Conservation (phyloP, 805 yeast genomes). For the Candida krabiensis region DNA sequence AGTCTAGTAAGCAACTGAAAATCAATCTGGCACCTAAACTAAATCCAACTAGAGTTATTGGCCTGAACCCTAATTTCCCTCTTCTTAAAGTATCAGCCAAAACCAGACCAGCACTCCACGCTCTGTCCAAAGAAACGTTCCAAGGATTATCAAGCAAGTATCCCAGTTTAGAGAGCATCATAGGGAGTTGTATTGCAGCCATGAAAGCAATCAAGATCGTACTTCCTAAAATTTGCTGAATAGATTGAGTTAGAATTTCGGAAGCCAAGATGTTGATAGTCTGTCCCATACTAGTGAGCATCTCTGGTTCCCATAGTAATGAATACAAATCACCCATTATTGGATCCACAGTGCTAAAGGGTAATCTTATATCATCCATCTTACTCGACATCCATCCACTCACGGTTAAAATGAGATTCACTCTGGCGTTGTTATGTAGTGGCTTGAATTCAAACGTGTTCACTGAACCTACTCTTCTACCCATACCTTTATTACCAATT, state of each 20-base stretch:
- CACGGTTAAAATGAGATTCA: constrained; percentile 83
- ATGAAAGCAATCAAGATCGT: constrained; percentile 86
- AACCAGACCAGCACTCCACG: constrained; percentile 93
- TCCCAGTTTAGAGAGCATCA: constrained; percentile 85
- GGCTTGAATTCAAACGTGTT: constrained; percentile 93
- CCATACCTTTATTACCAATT: constrained; percentile 85
- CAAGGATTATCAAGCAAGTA: constrained; percentile 94
- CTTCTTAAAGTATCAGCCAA: constrained; percentile 88
- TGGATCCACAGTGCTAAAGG: constrained; percentile 95
- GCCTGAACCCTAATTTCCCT: constrained; percentile 88
- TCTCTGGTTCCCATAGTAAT: constrained; percentile 96
- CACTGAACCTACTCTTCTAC: constrained; percentile 85
- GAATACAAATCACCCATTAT: constrained; percentile 96
- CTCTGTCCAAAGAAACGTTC: constrained; percentile 95
- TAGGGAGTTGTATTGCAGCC: constrained; percentile 91
- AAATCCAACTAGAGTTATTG: constrained; percentile 89
- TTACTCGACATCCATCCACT: constrained; percentile 98
- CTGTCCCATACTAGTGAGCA: constrained; percentile 94
- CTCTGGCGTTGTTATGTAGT: constrained; percentile 83
- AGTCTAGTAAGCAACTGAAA: constrained; percentile 82
- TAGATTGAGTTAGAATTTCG: constrained; percentile 87
- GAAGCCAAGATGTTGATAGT: constrained; percentile 91
- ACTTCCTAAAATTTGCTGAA: constrained; percentile 93
- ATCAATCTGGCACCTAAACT: constrained; percentile 92
- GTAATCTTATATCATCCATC: constrained; percentile 92